phyloP scores from a whole-genome alignment of 768 basidiomycete species.

The Gloeostereum incarnatum region DNA sequence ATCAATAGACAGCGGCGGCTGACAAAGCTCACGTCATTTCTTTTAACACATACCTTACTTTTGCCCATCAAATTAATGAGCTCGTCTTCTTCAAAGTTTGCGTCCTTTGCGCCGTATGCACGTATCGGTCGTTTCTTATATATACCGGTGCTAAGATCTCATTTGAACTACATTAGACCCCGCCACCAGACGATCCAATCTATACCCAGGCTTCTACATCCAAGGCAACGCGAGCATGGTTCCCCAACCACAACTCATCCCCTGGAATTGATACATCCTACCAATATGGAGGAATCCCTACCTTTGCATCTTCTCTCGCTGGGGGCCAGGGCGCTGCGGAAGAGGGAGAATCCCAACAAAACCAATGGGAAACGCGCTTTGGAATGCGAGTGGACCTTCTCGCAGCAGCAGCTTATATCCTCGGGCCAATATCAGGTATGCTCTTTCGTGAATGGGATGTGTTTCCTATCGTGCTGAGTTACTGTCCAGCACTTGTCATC shows the following conservation, averaged over 20 bases:
- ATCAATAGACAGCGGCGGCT: no score
- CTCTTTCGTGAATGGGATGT: constrained; percentile 1
- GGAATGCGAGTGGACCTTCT: constrained; percentile 60
- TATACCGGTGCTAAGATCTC: no score
- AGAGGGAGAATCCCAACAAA: constrained; percentile 32
- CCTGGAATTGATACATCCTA: constrained; percentile 37
- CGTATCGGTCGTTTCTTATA: no score
- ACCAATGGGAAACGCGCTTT: constrained; percentile 64
- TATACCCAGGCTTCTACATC: constrained; percentile 16
- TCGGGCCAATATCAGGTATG: constrained; percentile 69
- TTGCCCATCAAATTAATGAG: neutral
- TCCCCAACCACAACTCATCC: constrained; percentile 25
- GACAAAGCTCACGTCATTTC: no score
- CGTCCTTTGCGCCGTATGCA: no score
- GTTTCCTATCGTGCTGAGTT: neutral
- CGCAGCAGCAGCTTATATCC: constrained; percentile 53
- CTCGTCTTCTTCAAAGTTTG: constrained; percentile 3
- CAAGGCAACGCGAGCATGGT: constrained; percentile 38
- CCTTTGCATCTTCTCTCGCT: constrained; percentile 36
- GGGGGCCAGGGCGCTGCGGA: constrained; percentile 26
- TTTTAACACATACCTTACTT: neutral
- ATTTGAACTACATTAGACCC: constrained; percentile 41
- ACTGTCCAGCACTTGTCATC: constrained; percentile 42
- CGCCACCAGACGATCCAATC: constrained; percentile 47
- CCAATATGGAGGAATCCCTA: constrained; percentile 60